Evolutionary conservation across 441 rosid genomes (phyloP).

Genomic region (Viola pubescens): DNA sequence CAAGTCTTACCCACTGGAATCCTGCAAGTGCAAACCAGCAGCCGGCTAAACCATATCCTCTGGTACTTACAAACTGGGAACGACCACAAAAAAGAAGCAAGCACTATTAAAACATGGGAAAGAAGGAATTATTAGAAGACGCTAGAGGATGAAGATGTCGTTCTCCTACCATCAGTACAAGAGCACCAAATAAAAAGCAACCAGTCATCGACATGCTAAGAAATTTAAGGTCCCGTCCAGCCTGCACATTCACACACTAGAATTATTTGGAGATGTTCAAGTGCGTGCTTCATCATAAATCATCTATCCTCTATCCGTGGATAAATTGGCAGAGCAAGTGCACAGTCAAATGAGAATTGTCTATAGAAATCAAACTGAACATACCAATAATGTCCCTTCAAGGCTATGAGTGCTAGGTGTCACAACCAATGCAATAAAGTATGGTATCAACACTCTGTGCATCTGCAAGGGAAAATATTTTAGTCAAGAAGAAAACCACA

Average conservation of each 20-base stretch:
- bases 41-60: constrained; percentile 39
- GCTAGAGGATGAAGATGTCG: background rate
- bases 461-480: constrained; percentile 41
- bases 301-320: too few species aligned
- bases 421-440: constrained; percentile 52
- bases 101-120: background rate
- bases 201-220: constrained; percentile 70
- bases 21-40: constrained; percentile 58
- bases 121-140: background rate
- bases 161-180: constrained; percentile 44
- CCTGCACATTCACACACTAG: constrained; percentile 37
- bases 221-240: constrained; percentile 83
- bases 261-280: too few species aligned
- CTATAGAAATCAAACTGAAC: constrained; percentile 9
- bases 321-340: too few species aligned
- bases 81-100: background rate
- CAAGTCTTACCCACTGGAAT: constrained; percentile 57
- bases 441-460: constrained; percentile 75
- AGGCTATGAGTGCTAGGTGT: constrained; percentile 70
- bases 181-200: constrained; percentile 59
- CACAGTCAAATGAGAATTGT: too few species aligned
- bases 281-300: too few species aligned
- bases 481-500: background rate
- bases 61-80: constrained; percentile 28
- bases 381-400: constrained; percentile 91